Conservation (phyloP, 1,284 basidiomycete species). For the Cryptococcus sp. region DNA sequence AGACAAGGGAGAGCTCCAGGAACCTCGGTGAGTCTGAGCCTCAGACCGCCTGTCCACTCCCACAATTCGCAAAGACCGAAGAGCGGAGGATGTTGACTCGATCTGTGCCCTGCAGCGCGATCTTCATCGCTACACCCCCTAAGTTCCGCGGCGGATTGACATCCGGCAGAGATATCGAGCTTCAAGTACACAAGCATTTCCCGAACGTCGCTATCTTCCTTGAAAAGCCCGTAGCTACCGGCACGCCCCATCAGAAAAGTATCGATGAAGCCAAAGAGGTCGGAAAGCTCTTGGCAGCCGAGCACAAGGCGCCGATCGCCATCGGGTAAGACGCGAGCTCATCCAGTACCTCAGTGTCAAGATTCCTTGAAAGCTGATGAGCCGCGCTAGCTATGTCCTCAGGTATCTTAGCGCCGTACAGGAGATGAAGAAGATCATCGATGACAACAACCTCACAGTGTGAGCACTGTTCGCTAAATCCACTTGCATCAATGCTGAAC, state of each 20-base stretch:
- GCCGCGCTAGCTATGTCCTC: conserved; percentile 48
- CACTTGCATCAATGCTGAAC: not conserved
- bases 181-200: conserved; percentile 82
- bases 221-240: conserved; percentile 69
- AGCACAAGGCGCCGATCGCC: conserved; percentile 66
- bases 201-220: conserved; percentile 84
- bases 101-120: conserved; percentile 56
- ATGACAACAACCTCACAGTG: conserved; percentile 58
- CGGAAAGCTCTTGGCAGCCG: conserved; percentile 65
- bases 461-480: conserved; percentile 13
- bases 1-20: conserved; percentile 53
- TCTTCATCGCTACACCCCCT: conserved; percentile 88
- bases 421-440: conserved; percentile 58
- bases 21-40: conserved; percentile 56
- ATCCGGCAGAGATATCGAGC: conserved; percentile 79
- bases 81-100: not conserved
- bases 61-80: not conserved
- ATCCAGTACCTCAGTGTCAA: not conserved
- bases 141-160: conserved; percentile 80
- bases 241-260: conserved; percentile 50
- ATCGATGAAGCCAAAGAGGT: conserved; percentile 60
- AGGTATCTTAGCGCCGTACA: conserved; percentile 56
- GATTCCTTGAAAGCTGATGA: conserved; percentile 25
- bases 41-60: conserved; percentile 63
- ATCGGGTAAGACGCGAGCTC: conserved; percentile 65